These are phyloP conservation scores for Globisporangium perplexum DNA, from an alignment of 352 stramenopile genomes.

Conservation along the genomic window DNA sequence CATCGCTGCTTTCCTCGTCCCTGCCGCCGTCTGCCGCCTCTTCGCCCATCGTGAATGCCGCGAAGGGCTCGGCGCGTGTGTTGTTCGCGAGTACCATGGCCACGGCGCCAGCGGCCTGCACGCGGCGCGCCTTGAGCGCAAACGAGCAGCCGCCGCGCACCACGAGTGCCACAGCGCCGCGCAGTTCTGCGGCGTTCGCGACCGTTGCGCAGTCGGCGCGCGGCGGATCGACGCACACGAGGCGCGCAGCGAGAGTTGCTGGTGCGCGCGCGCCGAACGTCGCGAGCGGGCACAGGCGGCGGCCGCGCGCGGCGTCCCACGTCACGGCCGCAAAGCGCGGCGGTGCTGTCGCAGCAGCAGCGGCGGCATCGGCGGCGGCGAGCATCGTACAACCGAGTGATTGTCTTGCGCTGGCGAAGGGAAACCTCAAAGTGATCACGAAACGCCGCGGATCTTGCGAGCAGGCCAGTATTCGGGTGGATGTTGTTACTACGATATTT, in stretches of 20 bases:
- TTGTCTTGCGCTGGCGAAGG: no score
- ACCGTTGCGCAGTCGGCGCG: slow-evolving; percentile 47
- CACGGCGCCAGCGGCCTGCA: slow-evolving; percentile 50
- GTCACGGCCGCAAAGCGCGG: slow-evolving; percentile 42
- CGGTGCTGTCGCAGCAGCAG: slow-evolving; percentile 9
- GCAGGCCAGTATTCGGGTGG: no score
- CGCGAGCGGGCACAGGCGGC: slow-evolving; percentile 43
- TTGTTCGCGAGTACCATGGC: slow-evolving; percentile 32
- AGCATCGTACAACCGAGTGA: no score
- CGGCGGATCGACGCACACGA: slow-evolving; percentile 56
- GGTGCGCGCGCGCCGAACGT: slow-evolving; percentile 45
- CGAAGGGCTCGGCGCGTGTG: slow-evolving; percentile 40
- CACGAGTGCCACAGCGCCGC: slow-evolving; percentile 49
- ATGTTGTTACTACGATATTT: no score
- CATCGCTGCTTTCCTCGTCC: background rate
- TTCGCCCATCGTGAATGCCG: slow-evolving; percentile 56
- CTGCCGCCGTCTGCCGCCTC: no score
- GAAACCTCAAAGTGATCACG: no score
- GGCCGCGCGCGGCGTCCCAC: slow-evolving; percentile 39
- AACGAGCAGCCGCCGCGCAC: slow-evolving; percentile 71
- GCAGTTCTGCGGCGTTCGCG: slow-evolving; percentile 37
- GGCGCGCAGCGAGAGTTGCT: slow-evolving; percentile 14
- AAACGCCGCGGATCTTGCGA: no score
- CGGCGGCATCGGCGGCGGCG: no score
- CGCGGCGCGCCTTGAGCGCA: slow-evolving; percentile 44